Base-by-base conservation (phyloP, 2,329 filamentous ascomycete genomes). In the Fusarium cyanostomum region DNA sequence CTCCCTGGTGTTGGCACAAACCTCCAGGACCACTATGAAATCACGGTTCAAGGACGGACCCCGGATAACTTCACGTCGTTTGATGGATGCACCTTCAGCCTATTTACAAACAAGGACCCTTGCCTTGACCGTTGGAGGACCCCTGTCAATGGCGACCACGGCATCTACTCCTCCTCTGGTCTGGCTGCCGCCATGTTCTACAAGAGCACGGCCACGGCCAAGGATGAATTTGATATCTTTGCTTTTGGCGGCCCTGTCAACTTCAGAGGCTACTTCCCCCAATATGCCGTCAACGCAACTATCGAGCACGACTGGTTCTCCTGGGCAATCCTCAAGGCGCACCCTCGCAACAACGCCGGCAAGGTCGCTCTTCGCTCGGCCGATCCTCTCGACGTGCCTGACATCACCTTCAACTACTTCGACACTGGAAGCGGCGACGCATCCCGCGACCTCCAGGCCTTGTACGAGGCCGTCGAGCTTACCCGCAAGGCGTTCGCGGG, bases 331-430 rank as follows among this genome's bases (percentile, higher is more conserved):
- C 70, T 92, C 50, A 89, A 89, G 74, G 82, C 84, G 0, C 87
- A 89, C 67, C 82, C 88, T 0, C 83, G 85, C 49, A 90, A 91
- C 59, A 77, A 70, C 1, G 84, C 82, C 7, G 90, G 90, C 8
- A 83, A 81, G 2, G 88, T 92, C 5, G 81, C 74, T 4, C 82
- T 92, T 6, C 79, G 78, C 13, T 88, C 85, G 0, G 75, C 82
- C 0, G 83, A 92, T 69, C 89, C 89, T 0, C 83, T 85, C 1
- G 88, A 91, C 51, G 77, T 81, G 4, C 89, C 90, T 0, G 73
- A 83, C 7, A 89, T 92, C 64, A 78, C 79, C 45, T 90, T 88
- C 77, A 85, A 86, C 73, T 89, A 82, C 73, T 88, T 85, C 75
- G 79, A 82, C 42, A 77, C 78, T 0, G 83, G 84, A 16, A 76